Evolutionary conservation across 2,329 filamentous ascomycete species (phyloP), one percentile per base, ranked within the genome.

Genomic region (Calonectria henricotiae): DNA sequence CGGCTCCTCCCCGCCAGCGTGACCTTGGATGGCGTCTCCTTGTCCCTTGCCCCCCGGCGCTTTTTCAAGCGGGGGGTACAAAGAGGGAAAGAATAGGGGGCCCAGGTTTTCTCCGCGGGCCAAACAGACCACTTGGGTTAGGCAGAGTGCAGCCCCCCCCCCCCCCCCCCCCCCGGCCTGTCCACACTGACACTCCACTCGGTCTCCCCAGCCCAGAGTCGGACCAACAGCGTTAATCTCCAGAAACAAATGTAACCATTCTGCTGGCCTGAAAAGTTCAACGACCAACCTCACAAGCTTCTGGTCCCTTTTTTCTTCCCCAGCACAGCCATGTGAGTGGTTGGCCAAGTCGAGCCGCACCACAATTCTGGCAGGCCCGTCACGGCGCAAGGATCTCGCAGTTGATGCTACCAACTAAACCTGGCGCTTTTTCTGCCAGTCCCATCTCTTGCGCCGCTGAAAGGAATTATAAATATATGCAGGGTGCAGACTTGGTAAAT

Each of bases 391-490:
- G 20, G 32, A 58, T 58, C n/a, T 8, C n/a, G 12, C 32, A 17
- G 51, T 32, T 58, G 51, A 58, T 58, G 32, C 51, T 20, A 20
- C 20, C 20, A 2, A 58, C 35, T 17, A 6, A 2, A 23, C 43
- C 11, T 46, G 51, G 13, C 20, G 43, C 20, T 13, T 23, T 58
- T 58, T 37, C 30, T 20, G 51, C 51, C 51, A 41, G 20, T 58
- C 32, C 7, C 15, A 17, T 58, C 25, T 23, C 43, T 46, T 4
- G 27, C n/a, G 35, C 35, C 8, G 35, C 9, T 37, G 35, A 8
- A 37, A 37, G 35, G 35, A 13, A 58, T 58, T 58, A 58, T 58
- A 58, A 58, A 58, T 58, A 58, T 58, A 58, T 58, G 51, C 51
- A 58, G 30, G 51, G 47, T 30, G 25, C 39, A 43, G 39, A 43